Conservation (phyloP, 768 basidiomycete species). For the Mrakia gelida region DNA sequence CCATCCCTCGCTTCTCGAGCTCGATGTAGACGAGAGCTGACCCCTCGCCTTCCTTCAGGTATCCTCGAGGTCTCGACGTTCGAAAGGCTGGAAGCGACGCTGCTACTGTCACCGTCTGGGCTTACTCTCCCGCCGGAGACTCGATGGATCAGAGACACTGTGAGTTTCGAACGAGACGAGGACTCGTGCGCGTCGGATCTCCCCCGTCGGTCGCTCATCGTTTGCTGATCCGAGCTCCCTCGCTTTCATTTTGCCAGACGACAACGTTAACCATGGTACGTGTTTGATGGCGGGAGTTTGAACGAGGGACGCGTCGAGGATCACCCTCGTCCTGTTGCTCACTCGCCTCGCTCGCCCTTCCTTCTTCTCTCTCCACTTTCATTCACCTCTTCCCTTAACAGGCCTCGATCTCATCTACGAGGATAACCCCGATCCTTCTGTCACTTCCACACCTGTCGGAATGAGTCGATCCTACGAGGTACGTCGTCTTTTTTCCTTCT, state of each 20-base stretch:
- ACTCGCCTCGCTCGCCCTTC: background rate
- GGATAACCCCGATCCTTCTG: slow-evolving; percentile 13
- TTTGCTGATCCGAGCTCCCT: background rate
- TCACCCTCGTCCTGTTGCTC: background rate
- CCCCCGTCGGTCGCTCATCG: no score
- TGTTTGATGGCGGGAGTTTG: no score
- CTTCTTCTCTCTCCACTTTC: background rate
- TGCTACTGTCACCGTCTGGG: slow-evolving; percentile 21
- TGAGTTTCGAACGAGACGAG: background rate
- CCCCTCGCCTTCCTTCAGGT: no score
- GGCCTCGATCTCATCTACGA: slow-evolving; percentile 14
- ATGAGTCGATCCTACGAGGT: slow-evolving; percentile 5
- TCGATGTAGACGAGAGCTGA: no score
- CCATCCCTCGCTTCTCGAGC: no score
- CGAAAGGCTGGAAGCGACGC: background rate
- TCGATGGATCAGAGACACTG: slow-evolving; percentile 18
- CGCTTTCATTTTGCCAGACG: no score
- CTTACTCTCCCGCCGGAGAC: slow-evolving; percentile 19
- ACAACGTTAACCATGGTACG: no score
- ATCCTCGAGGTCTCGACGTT: slow-evolving; percentile 16
- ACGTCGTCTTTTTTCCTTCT: no score
- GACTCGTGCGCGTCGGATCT: no score
- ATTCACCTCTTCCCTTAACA: no score
- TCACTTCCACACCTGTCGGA: background rate
- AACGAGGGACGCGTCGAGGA: no score